Base-by-base conservation (phyloP, 1,284 basidiomycete species). In the Tylopilus sp. region DNA sequence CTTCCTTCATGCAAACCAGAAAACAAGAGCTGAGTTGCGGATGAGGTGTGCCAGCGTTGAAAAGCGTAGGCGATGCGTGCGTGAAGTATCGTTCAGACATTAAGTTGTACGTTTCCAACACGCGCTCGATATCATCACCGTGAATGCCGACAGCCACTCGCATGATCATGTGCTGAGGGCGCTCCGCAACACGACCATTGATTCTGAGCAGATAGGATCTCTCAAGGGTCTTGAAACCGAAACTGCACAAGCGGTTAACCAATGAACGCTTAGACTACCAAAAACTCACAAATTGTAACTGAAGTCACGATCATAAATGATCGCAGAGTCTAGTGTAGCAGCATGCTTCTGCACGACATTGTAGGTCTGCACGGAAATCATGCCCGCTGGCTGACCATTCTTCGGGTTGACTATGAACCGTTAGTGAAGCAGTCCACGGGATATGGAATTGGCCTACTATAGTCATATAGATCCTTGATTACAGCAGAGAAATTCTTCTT, bases 161-260 rank as follows among this genome's bases (percentile, higher is more conserved):
- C 97, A 99, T 99, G 65, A 99, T 88, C 86, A 99, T 92, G 72
- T 99, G 97, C 66, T 99, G 96, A 29, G 97, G 97, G 44, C 97
- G 85, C 72, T 99, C 97, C 41, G 94, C 96, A 41, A 97, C 91
- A 61, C 92, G 92, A 49, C 92, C 92, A 67, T 97, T 84, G 72
- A 98, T 87, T 53, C 92, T 86, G 42, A 99, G 85, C 8, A 99
- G 82, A 71, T 99, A 99, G 4, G 96, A 98, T 33, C 97, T 89
- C 74, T 99, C 97, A 29, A 99, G 85, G 1, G 97, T 99, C 74
- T 99, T 99, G 84, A 99, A 99, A 23, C 96, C 96, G 64, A 99
- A 99, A 73, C 92, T 94, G 64, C 4, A 29, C 2, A 35, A 3
- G 30, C 25, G 19, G 51, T 54, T 46, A 48, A 48, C 42, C 19